phyloP scores from a whole-genome alignment of 768 basidiomycete species.

The Boletus coccyginus region DNA sequence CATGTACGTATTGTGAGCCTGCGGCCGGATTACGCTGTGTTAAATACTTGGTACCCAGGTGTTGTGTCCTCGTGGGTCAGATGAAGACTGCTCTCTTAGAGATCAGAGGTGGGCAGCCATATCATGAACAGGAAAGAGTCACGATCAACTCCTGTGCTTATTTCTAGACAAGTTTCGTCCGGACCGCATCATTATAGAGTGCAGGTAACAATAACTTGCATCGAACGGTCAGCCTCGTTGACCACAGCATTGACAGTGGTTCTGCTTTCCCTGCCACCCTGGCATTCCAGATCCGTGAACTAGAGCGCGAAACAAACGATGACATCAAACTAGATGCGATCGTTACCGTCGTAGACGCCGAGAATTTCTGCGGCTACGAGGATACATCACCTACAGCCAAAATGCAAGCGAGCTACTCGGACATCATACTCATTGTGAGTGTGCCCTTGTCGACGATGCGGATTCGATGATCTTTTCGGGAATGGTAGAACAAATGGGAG shows the following conservation, averaged over 20 bases:
- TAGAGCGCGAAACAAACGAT: constrained; percentile 73
- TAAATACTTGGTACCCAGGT: constrained; percentile 44
- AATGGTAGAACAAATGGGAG: constrained; percentile 83
- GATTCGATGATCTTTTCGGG: constrained; percentile 4
- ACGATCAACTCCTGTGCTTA: not conserved
- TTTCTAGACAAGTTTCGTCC: constrained; percentile 74
- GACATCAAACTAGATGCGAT: constrained; percentile 87
- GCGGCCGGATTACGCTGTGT: not conserved
- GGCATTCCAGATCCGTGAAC: constrained; percentile 89
- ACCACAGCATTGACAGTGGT: constrained; percentile 47
- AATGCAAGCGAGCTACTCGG: constrained; percentile 95
- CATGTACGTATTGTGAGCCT: constrained; percentile 50
- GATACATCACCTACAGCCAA: constrained; percentile 89
- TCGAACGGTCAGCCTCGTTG: not conserved
- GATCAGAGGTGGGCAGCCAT: constrained; percentile 60
- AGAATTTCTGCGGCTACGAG: constrained; percentile 92
- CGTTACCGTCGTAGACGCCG: constrained; percentile 86
- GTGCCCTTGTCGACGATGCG: constrained; percentile 8
- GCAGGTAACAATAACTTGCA: constrained; percentile 57
- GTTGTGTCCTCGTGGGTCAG: constrained; percentile 91
- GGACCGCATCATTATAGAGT: constrained; percentile 93
- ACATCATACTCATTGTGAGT: constrained; percentile 80
- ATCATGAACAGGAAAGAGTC: not conserved
- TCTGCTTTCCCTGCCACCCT: constrained; percentile 95
- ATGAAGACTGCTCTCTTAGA: constrained; percentile 90